Evolutionary conservation across 2,329 filamentous ascomycete species (phyloP), one percentile per base, ranked within the genome.

Genomic region (Fusarium pseudonygamai): DNA sequence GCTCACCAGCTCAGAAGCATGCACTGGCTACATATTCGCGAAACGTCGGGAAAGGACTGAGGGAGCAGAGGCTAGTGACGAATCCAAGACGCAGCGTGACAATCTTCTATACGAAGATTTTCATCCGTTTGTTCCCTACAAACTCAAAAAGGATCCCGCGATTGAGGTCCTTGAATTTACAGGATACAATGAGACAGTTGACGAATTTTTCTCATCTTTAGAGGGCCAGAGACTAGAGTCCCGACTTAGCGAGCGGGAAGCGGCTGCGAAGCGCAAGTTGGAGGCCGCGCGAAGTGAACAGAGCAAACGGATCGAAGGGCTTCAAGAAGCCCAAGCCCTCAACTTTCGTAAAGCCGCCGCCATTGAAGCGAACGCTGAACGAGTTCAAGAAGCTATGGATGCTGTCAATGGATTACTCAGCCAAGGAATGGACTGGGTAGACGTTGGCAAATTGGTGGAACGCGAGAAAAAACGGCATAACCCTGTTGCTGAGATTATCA

Each of bases 351-450:
- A 97, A 81, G 96, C 96, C 6, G 92, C 92, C 62, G 94, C 95
- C 1, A 96, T 99, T 46, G 91, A 97, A 80, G 93, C 94, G 28
- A 98, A 99, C 78, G 87, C 94, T 4, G 94, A 97, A 79, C 90
- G 95, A 57, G 95, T 98, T 0, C 93, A 97, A 80, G 96, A 98
- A 83, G 95, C 94, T 9, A 95, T 95, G 80, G 93, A 95, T 80
- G 95, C 96, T 7, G 92, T 99, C 60, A 98, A 97, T 80, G 93
- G 94, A 2, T 85, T 98, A n/a, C 90, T 99, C 67, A 90, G 90
- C 10, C 94, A 97, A 78, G 96, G 96, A 16, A 98, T 98, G 95
- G 96, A 99, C 77, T 99, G 96, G 96, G 91, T 94, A 16, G 93
- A 98, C 74, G 95, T 98, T 77, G 94, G 90, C 15, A 93, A 92